phyloP scores from a whole-genome alignment of 768 basidiomycete genomes.

The Mycena kentingensis region DNA sequence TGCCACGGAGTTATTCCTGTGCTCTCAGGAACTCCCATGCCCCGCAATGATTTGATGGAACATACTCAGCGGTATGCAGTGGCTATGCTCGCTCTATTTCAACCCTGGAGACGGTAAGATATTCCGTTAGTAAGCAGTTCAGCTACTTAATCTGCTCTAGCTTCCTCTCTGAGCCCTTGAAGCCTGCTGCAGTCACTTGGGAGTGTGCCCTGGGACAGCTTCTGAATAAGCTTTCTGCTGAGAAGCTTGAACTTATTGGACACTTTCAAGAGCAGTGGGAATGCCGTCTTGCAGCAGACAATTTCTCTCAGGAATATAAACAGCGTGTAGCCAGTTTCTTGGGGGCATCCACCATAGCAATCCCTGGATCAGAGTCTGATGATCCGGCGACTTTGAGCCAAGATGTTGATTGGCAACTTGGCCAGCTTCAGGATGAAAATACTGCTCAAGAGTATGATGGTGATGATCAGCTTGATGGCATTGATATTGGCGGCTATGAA shows the following conservation, averaged over 20 bases:
- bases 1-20: constrained; percentile 3
- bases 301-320: constrained; percentile 14
- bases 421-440: constrained; percentile 2
- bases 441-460: not conserved
- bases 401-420: constrained; percentile 9
- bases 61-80: constrained; percentile 6
- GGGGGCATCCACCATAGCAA: not conserved
- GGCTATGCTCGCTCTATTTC: constrained; percentile 16
- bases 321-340: not conserved
- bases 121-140: not conserved
- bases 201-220: not conserved
- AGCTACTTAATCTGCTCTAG: not conserved
- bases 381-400: not conserved
- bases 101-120: constrained; percentile 11
- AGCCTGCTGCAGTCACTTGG: not conserved
- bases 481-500: not conserved
- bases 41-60: constrained; percentile 1
- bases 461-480: not conserved
- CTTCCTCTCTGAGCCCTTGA: not conserved
- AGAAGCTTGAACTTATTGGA: constrained; percentile 4
- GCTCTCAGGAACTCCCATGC: constrained; percentile 12
- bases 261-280: constrained; percentile 20
- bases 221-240: not conserved
- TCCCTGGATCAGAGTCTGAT: not conserved
- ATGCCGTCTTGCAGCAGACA: constrained; percentile 8